Evolutionary conservation across 176 grass and related monocot genomes (phyloP), one percentile per base, ranked within the genome.

Genomic region (Aechmea fasciata): DNA sequence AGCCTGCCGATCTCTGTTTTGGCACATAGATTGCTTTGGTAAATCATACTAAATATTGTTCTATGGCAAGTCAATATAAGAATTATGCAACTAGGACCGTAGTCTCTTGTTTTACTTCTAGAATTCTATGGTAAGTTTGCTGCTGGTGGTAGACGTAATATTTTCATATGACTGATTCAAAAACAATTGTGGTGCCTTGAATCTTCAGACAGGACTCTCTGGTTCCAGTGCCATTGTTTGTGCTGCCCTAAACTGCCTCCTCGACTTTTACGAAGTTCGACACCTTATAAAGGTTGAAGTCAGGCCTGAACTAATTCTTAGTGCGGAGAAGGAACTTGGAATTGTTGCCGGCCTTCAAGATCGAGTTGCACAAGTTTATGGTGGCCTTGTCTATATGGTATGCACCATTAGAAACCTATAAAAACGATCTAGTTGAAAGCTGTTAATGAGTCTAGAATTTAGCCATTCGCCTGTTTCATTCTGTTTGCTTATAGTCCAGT

Each of bases 331-430:
- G 65, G 92, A 96, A 75, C 83, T 96, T 50, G 92, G 92, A 20
- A 89, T 96, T 65, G 81, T 96, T 80, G 85, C 88, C 23, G 92
- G 92, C 22, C 85, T 96, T 26, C 88, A 96, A 62, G 92, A 92
- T 49, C 73, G 88, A 1, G 92, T 96, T 48, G 83, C 81, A 48
- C 92, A 96, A 69, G 83, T 89, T 47, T 92, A 89, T 53, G 88
- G 88, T 47, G 88, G 88, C 11, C 88, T 96, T 67, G 79, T 92
- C 18, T 87, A 67, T 14, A 91, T 96, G 92, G 83, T 96, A 87
- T 2, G 13, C 0, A 75, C 47, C 29, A 66, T 6, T 50, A 25
- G 20, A 20, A 15, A 61, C 13, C 10, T 63, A 23, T 23, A 63
- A 20, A 3, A 12, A 22, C 57, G 12, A 41, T 41, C 3, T 41